phyloP scores from a whole-genome alignment of 108 stramenopile species.

The Skeletonema marinoi region DNA sequence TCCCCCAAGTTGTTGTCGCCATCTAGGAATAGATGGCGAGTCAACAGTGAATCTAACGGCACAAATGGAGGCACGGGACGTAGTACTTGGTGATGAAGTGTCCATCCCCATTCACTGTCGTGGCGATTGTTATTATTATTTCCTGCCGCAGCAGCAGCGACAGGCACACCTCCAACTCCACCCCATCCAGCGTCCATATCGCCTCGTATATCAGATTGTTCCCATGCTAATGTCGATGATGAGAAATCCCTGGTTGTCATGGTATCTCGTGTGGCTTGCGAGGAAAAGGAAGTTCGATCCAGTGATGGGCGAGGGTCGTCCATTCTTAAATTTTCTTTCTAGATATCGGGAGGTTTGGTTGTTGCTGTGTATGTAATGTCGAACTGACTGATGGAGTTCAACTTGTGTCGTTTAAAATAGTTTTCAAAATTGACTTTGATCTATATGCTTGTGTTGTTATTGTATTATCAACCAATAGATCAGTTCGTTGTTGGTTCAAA shows the following conservation, averaged over 20 bases:
- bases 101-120: constrained; percentile 23
- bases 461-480: no score
- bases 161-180: neutral
- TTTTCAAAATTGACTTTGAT: no score
- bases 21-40: constrained; percentile 64
- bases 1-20: constrained; percentile 47
- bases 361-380: neutral
- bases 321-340: neutral
- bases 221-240: constrained; percentile 3
- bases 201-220: constrained; percentile 31
- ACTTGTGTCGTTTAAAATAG: no score
- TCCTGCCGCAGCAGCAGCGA: neutral
- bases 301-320: neutral
- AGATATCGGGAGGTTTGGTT: neutral
- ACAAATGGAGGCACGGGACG: constrained; percentile 80
- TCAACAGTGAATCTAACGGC: constrained; percentile 77
- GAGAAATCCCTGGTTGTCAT: neutral
- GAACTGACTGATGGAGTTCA: neutral
- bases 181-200: constrained; percentile 39
- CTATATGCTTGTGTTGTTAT: no score
- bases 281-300: neutral
- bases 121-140: neutral
- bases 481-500: no score
- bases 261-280: neutral
- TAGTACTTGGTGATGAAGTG: constrained; percentile 22